phyloP scores from a whole-genome alignment of 441 rosid species.

The Adansonia madagascariensis region DNA sequence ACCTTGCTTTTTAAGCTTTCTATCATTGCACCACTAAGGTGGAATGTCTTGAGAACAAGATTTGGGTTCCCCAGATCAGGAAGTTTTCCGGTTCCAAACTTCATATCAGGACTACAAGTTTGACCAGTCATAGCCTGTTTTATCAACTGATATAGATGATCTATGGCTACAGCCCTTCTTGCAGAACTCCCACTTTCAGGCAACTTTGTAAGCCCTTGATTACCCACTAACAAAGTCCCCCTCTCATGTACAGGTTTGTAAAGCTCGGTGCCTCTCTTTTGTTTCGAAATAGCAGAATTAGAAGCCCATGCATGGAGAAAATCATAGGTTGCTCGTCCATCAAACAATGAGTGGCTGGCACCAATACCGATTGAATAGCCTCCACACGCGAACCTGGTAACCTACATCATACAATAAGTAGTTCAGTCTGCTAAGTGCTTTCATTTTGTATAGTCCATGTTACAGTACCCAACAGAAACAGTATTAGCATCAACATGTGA shows the following conservation, averaged over 20 bases:
- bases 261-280: conserved; percentile 28
- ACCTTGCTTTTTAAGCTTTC: conserved; percentile 51
- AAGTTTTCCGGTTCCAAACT: neutral
- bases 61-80: conserved; percentile 28
- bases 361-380: conserved; percentile 66
- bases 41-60: conserved; percentile 51
- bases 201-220: neutral
- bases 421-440: neutral
- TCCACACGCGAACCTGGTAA: conserved; percentile 73
- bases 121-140: conserved; percentile 40
- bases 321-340: conserved; percentile 62
- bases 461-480: neutral
- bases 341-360: conserved; percentile 64
- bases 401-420: conserved; percentile 35
- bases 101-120: neutral
- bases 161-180: conserved; percentile 56
- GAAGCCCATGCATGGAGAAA: conserved; percentile 61
- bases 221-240: conserved; percentile 36
- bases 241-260: conserved; percentile 61
- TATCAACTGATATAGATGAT: conserved; percentile 65
- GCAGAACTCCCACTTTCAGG: conserved; percentile 14
- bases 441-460: neutral
- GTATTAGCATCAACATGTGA: neutral
- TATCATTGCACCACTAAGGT: conserved; percentile 44
- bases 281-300: conserved; percentile 41